phyloP scores from a whole-genome alignment of 257 asterid genomes.

The Verbena officinalis region DNA sequence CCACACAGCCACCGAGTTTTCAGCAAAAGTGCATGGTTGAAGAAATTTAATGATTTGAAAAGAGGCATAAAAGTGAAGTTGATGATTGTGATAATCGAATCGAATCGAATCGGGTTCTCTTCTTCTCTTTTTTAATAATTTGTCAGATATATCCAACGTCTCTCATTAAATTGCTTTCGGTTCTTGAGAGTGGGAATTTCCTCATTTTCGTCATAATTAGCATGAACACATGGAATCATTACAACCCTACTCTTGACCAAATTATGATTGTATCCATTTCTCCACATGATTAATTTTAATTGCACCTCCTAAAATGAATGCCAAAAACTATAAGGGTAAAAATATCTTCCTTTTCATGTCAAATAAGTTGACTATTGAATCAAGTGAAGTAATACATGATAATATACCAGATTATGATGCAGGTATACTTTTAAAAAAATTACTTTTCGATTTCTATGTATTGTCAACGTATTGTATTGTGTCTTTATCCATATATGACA shows the following conservation, averaged over 20 bases:
- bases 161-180: constrained; percentile 30
- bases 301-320: too few relatives aligned
- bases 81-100: constrained; percentile 28
- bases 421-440: too few relatives aligned
- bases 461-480: too few relatives aligned
- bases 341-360: neutral
- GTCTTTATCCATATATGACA: too few relatives aligned
- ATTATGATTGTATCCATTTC: constrained; percentile 1
- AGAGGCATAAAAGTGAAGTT: constrained; percentile 15
- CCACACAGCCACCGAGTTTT: neutral
- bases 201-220: constrained; percentile 29
- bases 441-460: too few relatives aligned
- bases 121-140: too few relatives aligned
- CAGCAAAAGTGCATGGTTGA: constrained; percentile 27
- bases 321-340: too few relatives aligned
- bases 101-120: constrained; percentile 42
- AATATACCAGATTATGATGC: too few relatives aligned
- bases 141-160: constrained; percentile 32
- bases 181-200: neutral
- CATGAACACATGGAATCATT: constrained; percentile 35
- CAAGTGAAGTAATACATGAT: neutral
- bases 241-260: constrained; percentile 24
- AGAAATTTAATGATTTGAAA: constrained; percentile 24
- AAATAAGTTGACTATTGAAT: too few relatives aligned
- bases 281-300: constrained; percentile 22